A percentile compares a stretch with the other conserved stretches of the same genome.
Evolutionary conservation across 768 basidiomycete species (phyloP).

Genomic region (Mycena rebaudengoi): DNA sequence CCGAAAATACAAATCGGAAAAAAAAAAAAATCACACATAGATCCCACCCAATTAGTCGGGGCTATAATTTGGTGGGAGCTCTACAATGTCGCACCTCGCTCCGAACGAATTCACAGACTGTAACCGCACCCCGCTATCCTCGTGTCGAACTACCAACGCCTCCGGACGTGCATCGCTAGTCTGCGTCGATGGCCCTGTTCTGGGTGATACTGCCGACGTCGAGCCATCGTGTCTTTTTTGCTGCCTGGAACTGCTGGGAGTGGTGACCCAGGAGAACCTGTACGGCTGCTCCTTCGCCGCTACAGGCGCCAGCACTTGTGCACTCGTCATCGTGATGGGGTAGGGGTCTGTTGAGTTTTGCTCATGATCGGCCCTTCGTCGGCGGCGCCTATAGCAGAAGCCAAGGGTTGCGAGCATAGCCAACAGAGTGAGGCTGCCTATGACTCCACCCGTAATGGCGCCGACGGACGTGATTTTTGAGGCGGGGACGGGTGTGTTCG

Average conservation of each 20-base stretch:
- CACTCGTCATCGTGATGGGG: not conserved
- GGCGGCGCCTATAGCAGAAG: constrained; percentile 8
- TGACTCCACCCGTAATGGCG: constrained; percentile 27
- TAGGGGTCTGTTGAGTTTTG: too few relatives aligned
- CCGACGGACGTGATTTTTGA: constrained; percentile 1
- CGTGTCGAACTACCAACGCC: constrained; percentile 1
- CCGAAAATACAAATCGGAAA: too few relatives aligned
- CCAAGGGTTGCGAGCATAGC: not conserved
- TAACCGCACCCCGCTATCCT: constrained; percentile 17
- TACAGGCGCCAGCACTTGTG: not conserved
- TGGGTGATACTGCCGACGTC: not conserved
- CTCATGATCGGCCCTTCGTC: not conserved
- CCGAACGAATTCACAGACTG: too few relatives aligned
- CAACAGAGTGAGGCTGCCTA: constrained; percentile 16
- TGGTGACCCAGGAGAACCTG: too few relatives aligned
- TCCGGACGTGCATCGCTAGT: not conserved
- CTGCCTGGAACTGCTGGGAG: too few relatives aligned
- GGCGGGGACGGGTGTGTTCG: not conserved
- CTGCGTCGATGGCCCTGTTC: not conserved
- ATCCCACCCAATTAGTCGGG: too few relatives aligned
- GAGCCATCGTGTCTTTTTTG: not conserved
- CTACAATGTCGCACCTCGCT: not conserved
- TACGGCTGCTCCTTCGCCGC: too few relatives aligned
- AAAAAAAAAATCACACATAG: too few relatives aligned
- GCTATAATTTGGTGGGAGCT: constrained; percentile 6